Percentiles rank a stretch among this genome's conserved stretches.
Conservation (phyloP, 2,329 filamentous ascomycete genomes). For the Fusarium nelsonii region DNA sequence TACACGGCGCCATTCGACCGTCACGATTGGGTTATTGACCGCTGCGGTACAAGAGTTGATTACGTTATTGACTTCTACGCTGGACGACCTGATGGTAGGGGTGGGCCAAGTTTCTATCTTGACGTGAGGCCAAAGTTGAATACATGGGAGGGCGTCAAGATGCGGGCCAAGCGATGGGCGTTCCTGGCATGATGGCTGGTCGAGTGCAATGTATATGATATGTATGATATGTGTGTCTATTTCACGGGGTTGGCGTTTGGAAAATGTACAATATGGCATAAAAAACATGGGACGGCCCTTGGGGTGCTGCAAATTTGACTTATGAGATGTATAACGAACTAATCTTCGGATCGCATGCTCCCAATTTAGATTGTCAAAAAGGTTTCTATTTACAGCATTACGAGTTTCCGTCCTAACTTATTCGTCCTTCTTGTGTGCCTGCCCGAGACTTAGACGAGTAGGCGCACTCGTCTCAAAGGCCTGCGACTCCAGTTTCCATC, state of each 20-base stretch:
- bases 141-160: constrained; percentile 75
- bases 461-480: constrained; percentile 55
- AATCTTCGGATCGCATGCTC: no score
- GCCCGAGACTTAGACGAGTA: constrained; percentile 48
- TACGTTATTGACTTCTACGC: constrained; percentile 99
- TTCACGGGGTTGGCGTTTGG: constrained; percentile 41
- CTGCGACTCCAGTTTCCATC: constrained; percentile 54
- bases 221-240: constrained; percentile 42
- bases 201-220: constrained; percentile 18
- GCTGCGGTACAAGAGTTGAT: constrained; percentile 86
- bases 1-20: constrained; percentile 93
- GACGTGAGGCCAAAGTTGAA: constrained; percentile 78
- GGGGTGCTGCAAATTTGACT: neutral
- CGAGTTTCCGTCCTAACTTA: constrained; percentile 14
- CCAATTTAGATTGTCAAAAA: no score
- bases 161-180: constrained; percentile 66
- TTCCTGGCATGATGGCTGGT: constrained; percentile 59
- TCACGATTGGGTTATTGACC: constrained; percentile 96
- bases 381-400: no score
- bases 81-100: constrained; percentile 64
- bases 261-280: constrained; percentile 41
- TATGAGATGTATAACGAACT: neutral
- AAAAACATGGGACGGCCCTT: constrained; percentile 14
- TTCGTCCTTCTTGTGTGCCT: constrained; percentile 45
- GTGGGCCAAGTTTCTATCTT: constrained; percentile 71